phyloP scores from a whole-genome alignment of 2,329 filamentous ascomycete genomes.

The Anthostomella pinea region DNA sequence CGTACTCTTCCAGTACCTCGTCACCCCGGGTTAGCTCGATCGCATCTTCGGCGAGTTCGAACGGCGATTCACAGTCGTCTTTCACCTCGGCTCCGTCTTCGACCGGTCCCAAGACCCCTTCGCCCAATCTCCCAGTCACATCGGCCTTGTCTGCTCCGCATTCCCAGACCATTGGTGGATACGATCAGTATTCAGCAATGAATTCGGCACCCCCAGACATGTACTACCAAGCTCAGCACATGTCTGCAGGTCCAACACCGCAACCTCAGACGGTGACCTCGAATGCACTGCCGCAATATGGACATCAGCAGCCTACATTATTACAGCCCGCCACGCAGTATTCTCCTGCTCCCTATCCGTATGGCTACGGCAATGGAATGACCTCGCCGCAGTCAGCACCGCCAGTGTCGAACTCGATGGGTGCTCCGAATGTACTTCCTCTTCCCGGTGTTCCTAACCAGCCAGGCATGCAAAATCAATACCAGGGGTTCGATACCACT shows the following conservation, averaged over 20 bases:
- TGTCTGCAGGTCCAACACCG: conserved; percentile 73
- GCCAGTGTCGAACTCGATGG: conserved; percentile 70
- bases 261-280: conserved; percentile 76
- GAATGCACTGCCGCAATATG: conserved; percentile 70
- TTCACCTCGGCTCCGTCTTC: conserved; percentile 55
- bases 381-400: conserved; percentile 72
- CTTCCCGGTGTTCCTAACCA: conserved; percentile 59
- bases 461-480: conserved; percentile 53
- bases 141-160: conserved; percentile 40
- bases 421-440: conserved; percentile 63
- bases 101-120: conserved; percentile 73
- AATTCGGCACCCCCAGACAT: conserved; percentile 79
- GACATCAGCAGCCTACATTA: conserved; percentile 73
- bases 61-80: conserved; percentile 52
- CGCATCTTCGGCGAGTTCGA: conserved; percentile 54
- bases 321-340: conserved; percentile 73
- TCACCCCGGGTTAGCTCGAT: conserved; percentile 76
- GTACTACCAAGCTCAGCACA: conserved; percentile 76
- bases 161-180: conserved; percentile 37
- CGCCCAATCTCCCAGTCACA: conserved; percentile 60
- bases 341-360: conserved; percentile 64
- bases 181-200: conserved; percentile 61
- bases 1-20: conserved; percentile 68
- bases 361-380: conserved; percentile 73
- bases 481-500: conserved; percentile 71